A percentile compares a stretch with the other conserved stretches of the same genome.
Evolutionary conservation across 768 basidiomycete genomes (phyloP).

Genomic region (Boletus tylopilopsis): DNA sequence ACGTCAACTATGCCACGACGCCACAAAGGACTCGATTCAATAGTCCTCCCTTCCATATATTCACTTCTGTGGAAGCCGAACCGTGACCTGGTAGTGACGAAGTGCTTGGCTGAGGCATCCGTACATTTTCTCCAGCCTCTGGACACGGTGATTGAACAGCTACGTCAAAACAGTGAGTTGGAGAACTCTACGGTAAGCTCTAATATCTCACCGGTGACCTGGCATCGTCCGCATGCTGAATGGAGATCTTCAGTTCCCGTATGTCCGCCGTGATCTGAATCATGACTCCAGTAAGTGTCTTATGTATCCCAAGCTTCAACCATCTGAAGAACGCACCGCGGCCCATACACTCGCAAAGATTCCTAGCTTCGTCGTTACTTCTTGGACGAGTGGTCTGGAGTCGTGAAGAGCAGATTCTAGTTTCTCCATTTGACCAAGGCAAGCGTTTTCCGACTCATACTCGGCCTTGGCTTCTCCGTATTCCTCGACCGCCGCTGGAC

Average conservation of each 20-base stretch:
- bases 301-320: neutral
- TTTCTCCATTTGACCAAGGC: conserved; percentile 15
- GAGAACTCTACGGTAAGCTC: neutral
- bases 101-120: conserved; percentile 21
- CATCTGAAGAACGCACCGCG: conserved; percentile 7
- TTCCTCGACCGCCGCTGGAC: conserved; percentile 6
- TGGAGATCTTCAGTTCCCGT: conserved; percentile 7
- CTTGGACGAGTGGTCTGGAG: conserved; percentile 15
- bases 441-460: conserved; percentile 11
- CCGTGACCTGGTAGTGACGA: conserved; percentile 20
- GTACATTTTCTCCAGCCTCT: conserved; percentile 15
- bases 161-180: neutral
- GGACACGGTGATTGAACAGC: conserved; percentile 16
- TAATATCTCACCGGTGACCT: conserved; percentile 9
- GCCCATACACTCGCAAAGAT: conserved; percentile 20
- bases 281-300: neutral
- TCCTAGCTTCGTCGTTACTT: conserved; percentile 15
- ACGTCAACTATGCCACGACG: no score
- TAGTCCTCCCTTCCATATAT: neutral
- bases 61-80: conserved; percentile 7
- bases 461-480: conserved; percentile 8
- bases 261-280: conserved; percentile 20
- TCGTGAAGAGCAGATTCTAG: conserved; percentile 10
- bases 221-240: conserved; percentile 8
- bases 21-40: neutral